phyloP scores from a whole-genome alignment of 2,329 filamentous ascomycete genomes.

The Ceratocystis huliohia region DNA sequence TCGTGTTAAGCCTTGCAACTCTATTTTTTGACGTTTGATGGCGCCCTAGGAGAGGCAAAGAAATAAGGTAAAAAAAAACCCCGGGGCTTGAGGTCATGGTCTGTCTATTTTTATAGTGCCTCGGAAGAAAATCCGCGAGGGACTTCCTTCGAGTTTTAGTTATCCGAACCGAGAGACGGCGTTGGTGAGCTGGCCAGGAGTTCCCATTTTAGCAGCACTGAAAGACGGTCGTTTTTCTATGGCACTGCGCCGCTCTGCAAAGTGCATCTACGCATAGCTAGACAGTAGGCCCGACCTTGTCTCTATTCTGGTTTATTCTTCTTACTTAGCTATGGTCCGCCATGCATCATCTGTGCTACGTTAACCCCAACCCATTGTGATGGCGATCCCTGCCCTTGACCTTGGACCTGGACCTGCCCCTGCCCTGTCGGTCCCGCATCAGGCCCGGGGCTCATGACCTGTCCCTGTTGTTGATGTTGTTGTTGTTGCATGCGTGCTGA shows the following conservation, averaged over 20 bases:
- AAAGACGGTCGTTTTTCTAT: too few species aligned
- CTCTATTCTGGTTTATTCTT: not conserved
- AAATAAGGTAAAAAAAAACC: not conserved
- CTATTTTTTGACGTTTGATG: not conserved
- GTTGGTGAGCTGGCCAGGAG: too few species aligned
- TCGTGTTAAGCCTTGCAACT: not conserved
- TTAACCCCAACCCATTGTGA: constrained; percentile 36
- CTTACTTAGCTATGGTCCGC: constrained; percentile 22
- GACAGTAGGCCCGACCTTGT: not conserved
- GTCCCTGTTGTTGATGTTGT: constrained; percentile 26
- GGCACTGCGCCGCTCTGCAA: too few species aligned
- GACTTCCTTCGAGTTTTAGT: too few species aligned
- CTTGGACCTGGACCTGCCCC: constrained; percentile 15
- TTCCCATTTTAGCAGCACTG: too few species aligned
- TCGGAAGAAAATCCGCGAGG: too few species aligned
- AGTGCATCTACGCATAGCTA: not conserved
- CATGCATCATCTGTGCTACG: constrained; percentile 33
- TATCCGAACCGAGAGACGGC: too few species aligned
- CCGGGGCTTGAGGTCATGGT: too few species aligned
- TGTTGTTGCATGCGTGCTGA: constrained; percentile 23
- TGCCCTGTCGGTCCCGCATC: not conserved
- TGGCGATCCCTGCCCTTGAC: constrained; percentile 19
- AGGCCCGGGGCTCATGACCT: not conserved
- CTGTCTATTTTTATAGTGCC: too few species aligned
- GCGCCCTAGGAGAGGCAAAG: too few species aligned